These are phyloP conservation scores for Epichloe uncinata DNA, from an alignment of 2,329 filamentous ascomycete species.

Conservation along the genomic window DNA sequence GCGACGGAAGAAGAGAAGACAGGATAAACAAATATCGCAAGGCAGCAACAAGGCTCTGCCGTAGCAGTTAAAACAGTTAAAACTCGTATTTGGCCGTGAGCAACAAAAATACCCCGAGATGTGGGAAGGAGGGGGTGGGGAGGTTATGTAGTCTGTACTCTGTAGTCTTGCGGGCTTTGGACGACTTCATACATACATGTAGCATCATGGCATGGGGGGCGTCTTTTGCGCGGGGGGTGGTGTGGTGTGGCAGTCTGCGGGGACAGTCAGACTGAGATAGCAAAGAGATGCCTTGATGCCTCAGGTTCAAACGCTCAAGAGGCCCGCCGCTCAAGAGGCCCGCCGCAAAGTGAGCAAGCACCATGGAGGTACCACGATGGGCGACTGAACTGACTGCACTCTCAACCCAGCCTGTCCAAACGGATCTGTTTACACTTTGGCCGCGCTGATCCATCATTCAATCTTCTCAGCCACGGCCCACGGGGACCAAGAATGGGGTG, in stretches of 20 bases:
- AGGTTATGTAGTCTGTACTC: constrained; percentile 6
- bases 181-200: not conserved
- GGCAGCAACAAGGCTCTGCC: not conserved
- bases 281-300: not conserved
- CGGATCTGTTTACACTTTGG: no score
- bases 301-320: not conserved
- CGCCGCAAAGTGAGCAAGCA: no score
- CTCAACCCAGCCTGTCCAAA: no score
- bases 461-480: not conserved
- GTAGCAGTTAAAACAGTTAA: not conserved
- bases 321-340: no score
- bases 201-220: not conserved
- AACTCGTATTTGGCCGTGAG: not conserved
- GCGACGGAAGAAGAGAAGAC: not conserved
- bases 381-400: no score
- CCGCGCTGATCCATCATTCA: no score
- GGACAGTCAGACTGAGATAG: not conserved
- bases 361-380: no score
- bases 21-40: not conserved
- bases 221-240: not conserved
- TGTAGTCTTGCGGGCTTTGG: not conserved
- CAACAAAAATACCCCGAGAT: not conserved
- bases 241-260: not conserved
- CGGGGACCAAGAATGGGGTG: not conserved
- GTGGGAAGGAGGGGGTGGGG: constrained; percentile 2